phyloP scores from a whole-genome alignment of 2,329 filamentous ascomycete species.

The Fusarium praegraminearum region DNA sequence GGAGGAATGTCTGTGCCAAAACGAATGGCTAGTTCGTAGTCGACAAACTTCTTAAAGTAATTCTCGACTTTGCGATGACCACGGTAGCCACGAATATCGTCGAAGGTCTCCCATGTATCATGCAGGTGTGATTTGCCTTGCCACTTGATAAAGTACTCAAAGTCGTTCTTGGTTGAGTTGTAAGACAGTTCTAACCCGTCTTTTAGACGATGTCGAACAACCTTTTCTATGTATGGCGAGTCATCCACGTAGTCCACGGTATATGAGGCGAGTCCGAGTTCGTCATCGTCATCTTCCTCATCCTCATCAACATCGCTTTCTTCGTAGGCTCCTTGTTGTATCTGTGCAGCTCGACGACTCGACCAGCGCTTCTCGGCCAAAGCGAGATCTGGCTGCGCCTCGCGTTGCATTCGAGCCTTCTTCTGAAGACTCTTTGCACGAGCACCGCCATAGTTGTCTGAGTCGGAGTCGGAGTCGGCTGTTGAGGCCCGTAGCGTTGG shows the following conservation, averaged over 20 bases:
- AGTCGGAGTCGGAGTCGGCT: constrained; percentile 75
- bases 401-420: constrained; percentile 80
- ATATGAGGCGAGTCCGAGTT: constrained; percentile 73
- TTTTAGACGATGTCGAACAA: constrained; percentile 86
- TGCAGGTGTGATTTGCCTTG: constrained; percentile 95
- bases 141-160: constrained; percentile 96
- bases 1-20: constrained; percentile 81
- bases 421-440: constrained; percentile 77
- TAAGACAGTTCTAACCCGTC: constrained; percentile 71
- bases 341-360: constrained; percentile 83
- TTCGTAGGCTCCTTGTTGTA: constrained; percentile 71
- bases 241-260: constrained; percentile 78
- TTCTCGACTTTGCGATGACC: constrained; percentile 93
- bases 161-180: constrained; percentile 77
- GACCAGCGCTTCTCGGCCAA: constrained; percentile 91
- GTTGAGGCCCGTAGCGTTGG: constrained; percentile 65
- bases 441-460: constrained; percentile 83
- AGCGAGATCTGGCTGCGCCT: constrained; percentile 74
- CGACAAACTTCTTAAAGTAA: constrained; percentile 87
- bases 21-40: constrained; percentile 81
- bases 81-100: constrained; percentile 79
- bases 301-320: constrained; percentile 75
- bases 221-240: constrained; percentile 87
- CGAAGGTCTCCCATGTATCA: constrained; percentile 91
- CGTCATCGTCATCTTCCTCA: constrained; percentile 73